Evolutionary conservation across 1,284 basidiomycete genomes (phyloP), one percentile per base, ranked within the genome.

Genomic region (Irpex lacteus): DNA sequence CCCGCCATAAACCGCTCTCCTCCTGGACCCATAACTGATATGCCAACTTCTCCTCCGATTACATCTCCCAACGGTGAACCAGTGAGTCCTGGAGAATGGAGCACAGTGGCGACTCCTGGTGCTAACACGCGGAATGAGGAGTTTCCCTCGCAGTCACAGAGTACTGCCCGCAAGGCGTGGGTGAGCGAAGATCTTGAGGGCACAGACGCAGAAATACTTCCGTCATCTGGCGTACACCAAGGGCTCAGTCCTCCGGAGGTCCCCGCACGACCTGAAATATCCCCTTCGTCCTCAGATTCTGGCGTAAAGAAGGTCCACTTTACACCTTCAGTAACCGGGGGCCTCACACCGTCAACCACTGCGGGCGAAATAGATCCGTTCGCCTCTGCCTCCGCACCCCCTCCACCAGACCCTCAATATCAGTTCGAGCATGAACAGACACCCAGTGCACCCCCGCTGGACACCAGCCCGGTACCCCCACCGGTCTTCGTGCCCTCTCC

Each of bases 91-190:
- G 83, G 82, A 2, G 78, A 75, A 60, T 89, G 86, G 86, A 90
- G 87, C 68, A 86, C 85, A 1, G 79, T 81, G 4, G 87, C 88
- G 11, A 89, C 87, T 1, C 87, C 87, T 11, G 89, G 89, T 1
- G 60, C 67, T 6, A 60, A 65, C 54, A 34, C 54, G 6, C 50
- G 40, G 2, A 52, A 52, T 18, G 50, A 56, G 34, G 9, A 55
- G 15, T 8, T 47, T 11, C 15, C 32, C 9, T 40, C 57, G 11
- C 54, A 32, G 34, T 5, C 13, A 58, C 36, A 52, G 19, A 26
- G 21, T 15, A 5, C 34, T 36, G 18, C 15, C 11, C 57, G 52
- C 55, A 47, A 44, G 34, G 62, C 70, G 50, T 63, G 59, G 21
- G 71, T 74, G 18, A 73, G 72, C 66, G 71, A 64, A 11, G 74